Evolutionary conservation across 331 rosid species (phyloP).

Genomic region (Quercus lobata): DNA sequence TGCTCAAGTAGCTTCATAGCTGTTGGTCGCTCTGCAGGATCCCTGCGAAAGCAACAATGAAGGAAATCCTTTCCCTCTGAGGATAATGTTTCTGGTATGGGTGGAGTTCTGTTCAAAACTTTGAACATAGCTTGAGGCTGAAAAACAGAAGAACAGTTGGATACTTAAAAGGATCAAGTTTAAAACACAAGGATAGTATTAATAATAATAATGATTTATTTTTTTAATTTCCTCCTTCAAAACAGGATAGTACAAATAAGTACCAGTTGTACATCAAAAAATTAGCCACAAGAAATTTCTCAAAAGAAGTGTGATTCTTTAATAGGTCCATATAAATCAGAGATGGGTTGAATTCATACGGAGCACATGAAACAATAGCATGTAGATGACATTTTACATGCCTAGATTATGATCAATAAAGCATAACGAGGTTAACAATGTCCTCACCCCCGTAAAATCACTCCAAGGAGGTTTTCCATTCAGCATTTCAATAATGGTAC

Average conservation of each 20-base stretch:
- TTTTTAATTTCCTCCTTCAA: neutral
- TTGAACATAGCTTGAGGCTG: slow-evolving; percentile 99
- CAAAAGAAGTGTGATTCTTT: neutral
- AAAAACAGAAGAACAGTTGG: slow-evolving; percentile 21
- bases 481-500: slow-evolving; percentile 91
- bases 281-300: neutral
- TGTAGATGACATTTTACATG: neutral
- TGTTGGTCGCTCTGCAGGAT: slow-evolving; percentile 80
- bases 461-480: slow-evolving; percentile 94
- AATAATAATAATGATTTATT: neutral
- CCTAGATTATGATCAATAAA: slow-evolving; percentile 4
- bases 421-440: slow-evolving; percentile 18
- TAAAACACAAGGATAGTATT: neutral
- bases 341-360: neutral
- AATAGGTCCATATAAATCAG: neutral
- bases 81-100: slow-evolving; percentile 73
- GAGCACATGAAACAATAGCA: neutral
- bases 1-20: slow-evolving; percentile 77
- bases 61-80: slow-evolving; percentile 85
- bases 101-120: slow-evolving; percentile 69
- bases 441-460: slow-evolving; percentile 73
- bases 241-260: neutral
- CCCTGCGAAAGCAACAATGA: slow-evolving; percentile 69
- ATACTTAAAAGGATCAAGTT: neutral
- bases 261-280: neutral